Evolutionary conservation across 1,284 basidiomycete genomes (phyloP).

Genomic region (Ustilago loliicola): DNA sequence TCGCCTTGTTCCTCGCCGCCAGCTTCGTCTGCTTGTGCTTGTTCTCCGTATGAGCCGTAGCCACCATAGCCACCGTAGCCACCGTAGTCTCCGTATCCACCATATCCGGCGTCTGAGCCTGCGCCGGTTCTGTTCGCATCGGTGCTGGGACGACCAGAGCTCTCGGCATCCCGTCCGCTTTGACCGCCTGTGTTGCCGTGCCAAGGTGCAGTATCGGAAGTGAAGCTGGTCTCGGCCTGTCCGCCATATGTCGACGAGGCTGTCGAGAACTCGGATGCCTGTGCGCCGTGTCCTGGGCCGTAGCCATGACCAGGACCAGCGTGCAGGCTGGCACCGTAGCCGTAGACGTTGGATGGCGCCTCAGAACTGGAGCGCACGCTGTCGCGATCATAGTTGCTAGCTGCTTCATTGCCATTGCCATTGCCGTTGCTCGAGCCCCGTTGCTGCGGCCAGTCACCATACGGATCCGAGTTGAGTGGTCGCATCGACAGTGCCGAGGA

Average conservation of each 20-base stretch:
- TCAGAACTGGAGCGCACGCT: conserved; percentile 37
- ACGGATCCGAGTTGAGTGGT: conserved; percentile 39
- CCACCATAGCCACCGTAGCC: conserved; percentile 34
- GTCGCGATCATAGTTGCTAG: conserved; percentile 40
- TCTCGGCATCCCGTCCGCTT: conserved; percentile 16
- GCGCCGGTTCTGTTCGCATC: conserved; percentile 17
- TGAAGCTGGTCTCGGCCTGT: conserved; percentile 38
- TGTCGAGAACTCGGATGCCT: conserved; percentile 31
- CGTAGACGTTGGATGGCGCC: conserved; percentile 19
- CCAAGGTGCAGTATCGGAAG: conserved; percentile 39
- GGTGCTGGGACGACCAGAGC: conserved; percentile 35
- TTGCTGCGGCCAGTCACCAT: conserved; percentile 53
- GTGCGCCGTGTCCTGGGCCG: conserved; percentile 18
- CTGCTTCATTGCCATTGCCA: conserved; percentile 28
- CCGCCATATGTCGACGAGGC: conserved; percentile 44
- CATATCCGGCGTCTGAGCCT: conserved; percentile 26
- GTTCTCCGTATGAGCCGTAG: conserved; percentile 34
- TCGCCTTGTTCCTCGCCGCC: conserved; percentile 30
- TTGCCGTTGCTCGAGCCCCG: conserved; percentile 13
- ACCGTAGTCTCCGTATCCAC: conserved; percentile 36
- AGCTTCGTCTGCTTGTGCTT: conserved; percentile 15
- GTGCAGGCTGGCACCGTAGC: conserved; percentile 20
- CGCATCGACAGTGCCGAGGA: conserved; percentile 56
- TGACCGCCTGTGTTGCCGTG: conserved; percentile 18
- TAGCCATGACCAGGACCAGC: conserved; percentile 18